These are phyloP conservation scores for Nannizziopsis barbatae DNA, from an alignment of 2,329 filamentous ascomycete species.

Conservation along the genomic window DNA sequence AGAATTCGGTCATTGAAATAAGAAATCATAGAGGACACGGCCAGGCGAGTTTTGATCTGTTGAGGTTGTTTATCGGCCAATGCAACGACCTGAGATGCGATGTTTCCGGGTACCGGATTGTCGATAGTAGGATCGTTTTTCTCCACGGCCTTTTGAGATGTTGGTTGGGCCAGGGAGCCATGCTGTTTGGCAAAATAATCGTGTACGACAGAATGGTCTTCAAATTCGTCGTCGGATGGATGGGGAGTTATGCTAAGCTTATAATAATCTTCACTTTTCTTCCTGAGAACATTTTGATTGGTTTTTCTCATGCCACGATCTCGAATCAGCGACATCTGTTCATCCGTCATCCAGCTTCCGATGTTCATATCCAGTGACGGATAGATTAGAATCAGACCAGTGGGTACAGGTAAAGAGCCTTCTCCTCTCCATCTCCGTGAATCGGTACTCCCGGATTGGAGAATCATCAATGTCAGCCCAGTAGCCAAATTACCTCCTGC, in stretches of 20 bases:
- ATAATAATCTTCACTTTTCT: slow-evolving; percentile 83
- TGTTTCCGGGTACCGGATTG: slow-evolving; percentile 23
- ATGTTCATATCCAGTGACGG: slow-evolving; percentile 94
- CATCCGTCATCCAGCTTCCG: slow-evolving; percentile 97
- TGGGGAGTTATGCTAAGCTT: slow-evolving; percentile 73
- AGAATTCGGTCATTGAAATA: slow-evolving; percentile 95
- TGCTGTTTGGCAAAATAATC: slow-evolving; percentile 24
- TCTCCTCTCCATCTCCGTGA: slow-evolving; percentile 47
- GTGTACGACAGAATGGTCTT: slow-evolving; percentile 26
- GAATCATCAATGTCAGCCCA: slow-evolving; percentile 74
- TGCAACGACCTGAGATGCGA: slow-evolving; percentile 29
- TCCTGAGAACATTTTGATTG: slow-evolving; percentile 64
- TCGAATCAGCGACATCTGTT: slow-evolving; percentile 89
- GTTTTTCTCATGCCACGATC: slow-evolving; percentile 67
- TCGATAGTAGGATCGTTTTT: slow-evolving; percentile 20
- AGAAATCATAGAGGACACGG: slow-evolving; percentile 93
- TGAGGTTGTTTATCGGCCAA: slow-evolving; percentile 33
- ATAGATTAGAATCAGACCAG: slow-evolving; percentile 76
- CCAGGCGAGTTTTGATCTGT: slow-evolving; percentile 67
- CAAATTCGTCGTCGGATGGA: slow-evolving; percentile 62
- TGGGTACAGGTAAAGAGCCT: slow-evolving; percentile 57
- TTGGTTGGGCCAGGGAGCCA: background rate
- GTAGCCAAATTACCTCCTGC: slow-evolving; percentile 73
- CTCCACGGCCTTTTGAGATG: background rate
- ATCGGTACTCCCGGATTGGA: slow-evolving; percentile 57